These are phyloP conservation scores for Aspergillus ellipticus DNA, from an alignment of 495 filamentous ascomycete species.

Conservation along the genomic window DNA sequence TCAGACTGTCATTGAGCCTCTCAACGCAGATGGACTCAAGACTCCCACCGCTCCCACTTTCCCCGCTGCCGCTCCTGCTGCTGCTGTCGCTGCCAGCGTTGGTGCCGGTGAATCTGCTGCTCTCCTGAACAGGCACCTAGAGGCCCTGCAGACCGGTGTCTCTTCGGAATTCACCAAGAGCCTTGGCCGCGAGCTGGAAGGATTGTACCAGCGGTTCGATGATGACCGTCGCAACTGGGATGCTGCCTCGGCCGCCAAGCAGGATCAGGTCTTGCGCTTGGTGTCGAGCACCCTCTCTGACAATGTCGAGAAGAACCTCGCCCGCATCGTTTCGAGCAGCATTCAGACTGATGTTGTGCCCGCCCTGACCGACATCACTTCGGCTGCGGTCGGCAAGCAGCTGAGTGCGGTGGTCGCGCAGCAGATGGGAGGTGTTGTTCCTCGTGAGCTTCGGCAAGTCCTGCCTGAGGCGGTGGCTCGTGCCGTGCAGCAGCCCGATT, in stretches of 20 bases:
- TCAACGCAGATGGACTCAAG: slow-evolving; percentile 19
- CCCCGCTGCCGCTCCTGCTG: slow-evolving; percentile 7
- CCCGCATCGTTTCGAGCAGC: slow-evolving; percentile 62
- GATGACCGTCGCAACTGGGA: slow-evolving; percentile 62
- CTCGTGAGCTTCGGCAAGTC: slow-evolving; percentile 50
- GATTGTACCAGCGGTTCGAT: slow-evolving; percentile 58
- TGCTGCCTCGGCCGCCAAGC: slow-evolving; percentile 62
- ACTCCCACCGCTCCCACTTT: slow-evolving; percentile 9
- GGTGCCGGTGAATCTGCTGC: slow-evolving; percentile 29
- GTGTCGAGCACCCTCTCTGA: slow-evolving; percentile 85
- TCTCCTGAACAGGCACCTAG: slow-evolving; percentile 48
- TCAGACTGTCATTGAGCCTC: slow-evolving; percentile 10
- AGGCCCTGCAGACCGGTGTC: slow-evolving; percentile 53
- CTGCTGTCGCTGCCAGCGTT: slow-evolving; percentile 4
- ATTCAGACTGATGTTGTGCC: slow-evolving; percentile 65
- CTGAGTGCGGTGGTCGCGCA: slow-evolving; percentile 51
- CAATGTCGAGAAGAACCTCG: slow-evolving; percentile 79
- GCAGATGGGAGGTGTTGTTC: slow-evolving; percentile 46
- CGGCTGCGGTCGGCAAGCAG: slow-evolving; percentile 57
- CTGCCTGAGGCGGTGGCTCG: slow-evolving; percentile 54
- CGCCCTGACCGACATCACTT: slow-evolving; percentile 45
- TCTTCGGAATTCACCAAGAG: slow-evolving; percentile 53
- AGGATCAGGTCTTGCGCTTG: slow-evolving; percentile 76
- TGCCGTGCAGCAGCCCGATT: slow-evolving; percentile 65
- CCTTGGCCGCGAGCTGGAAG: slow-evolving; percentile 54